Percentiles rank a stretch among this genome's conserved stretches.
phyloP scores from a whole-genome alignment of 306 rosid species.

The Inga oerstediana region DNA sequence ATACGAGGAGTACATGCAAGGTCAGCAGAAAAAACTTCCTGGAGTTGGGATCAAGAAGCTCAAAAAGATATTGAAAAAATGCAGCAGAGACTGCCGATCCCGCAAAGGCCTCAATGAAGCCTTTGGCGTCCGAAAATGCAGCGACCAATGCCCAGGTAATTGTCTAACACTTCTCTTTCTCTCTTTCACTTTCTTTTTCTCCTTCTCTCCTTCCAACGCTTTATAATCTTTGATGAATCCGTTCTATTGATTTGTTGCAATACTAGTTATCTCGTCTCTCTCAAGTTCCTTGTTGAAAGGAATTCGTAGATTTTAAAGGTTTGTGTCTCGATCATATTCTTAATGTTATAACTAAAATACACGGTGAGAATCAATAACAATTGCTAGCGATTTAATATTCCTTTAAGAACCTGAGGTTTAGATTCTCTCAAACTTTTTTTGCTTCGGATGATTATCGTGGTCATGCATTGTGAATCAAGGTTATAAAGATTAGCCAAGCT shows the following conservation, averaged over 20 bases:
- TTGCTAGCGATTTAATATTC: not conserved
- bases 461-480: not conserved
- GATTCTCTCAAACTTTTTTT: not conserved
- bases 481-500: not conserved
- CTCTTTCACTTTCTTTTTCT: not conserved
- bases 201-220: not conserved
- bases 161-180: not conserved
- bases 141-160: conserved; percentile 78
- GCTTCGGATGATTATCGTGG: not conserved
- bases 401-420: not conserved
- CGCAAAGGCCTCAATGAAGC: conserved; percentile 37
- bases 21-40: conserved; percentile 71
- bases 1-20: conserved; percentile 82
- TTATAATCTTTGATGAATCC: not conserved
- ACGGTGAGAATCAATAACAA: not conserved
- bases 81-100: conserved; percentile 52
- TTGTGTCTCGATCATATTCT: not conserved
- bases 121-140: conserved; percentile 47
- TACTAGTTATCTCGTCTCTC: not conserved
- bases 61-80: conserved; percentile 81
- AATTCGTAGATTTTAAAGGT: not conserved
- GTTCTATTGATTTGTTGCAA: not conserved
- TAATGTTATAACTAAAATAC: not conserved
- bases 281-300: not conserved
- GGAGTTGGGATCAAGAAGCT: conserved; percentile 87